Evolutionary conservation across 352 stramenopile species (phyloP).

Genomic region (Globisporangium canariense): DNA sequence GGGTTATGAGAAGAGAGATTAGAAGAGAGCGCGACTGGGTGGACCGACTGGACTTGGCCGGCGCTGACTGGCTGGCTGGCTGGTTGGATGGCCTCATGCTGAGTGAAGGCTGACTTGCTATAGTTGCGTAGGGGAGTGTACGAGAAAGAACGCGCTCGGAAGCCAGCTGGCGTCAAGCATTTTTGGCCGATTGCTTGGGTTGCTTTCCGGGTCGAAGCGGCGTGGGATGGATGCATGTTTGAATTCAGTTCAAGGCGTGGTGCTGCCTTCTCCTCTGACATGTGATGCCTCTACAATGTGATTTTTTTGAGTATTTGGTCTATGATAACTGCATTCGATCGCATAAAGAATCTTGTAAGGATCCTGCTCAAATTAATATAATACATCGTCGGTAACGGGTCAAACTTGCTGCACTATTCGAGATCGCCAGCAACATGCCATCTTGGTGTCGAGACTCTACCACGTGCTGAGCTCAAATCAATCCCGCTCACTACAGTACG

Average conservation of each 20-base stretch:
- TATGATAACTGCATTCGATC: not conserved
- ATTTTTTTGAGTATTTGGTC: not conserved
- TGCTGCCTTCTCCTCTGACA: not conserved
- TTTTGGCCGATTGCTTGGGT: not conserved
- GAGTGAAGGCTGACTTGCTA: not conserved
- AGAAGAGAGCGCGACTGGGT: not conserved
- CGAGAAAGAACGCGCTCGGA: constrained; percentile 2
- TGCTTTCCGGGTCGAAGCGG: not conserved
- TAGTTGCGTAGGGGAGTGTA: not conserved
- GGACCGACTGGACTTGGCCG: not conserved
- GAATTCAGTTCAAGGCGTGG: not conserved
- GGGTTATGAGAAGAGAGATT: constrained; percentile 24
- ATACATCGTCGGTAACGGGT: not conserved
- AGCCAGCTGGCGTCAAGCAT: not conserved
- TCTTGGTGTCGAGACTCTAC: too few relatives aligned
- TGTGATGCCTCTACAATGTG: not conserved
- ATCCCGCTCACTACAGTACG: too few relatives aligned
- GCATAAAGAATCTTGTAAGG: not conserved
- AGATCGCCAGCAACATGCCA: not conserved
- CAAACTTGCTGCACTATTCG: not conserved
- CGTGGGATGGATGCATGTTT: not conserved
- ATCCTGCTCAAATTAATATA: not conserved
- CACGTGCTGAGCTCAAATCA: too few relatives aligned
- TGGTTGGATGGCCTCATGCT: too few relatives aligned
- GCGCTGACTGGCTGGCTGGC: not conserved